These are phyloP conservation scores for Ulvella scutata DNA, from an alignment of 139 green algal genomes.

Conservation along the genomic window DNA sequence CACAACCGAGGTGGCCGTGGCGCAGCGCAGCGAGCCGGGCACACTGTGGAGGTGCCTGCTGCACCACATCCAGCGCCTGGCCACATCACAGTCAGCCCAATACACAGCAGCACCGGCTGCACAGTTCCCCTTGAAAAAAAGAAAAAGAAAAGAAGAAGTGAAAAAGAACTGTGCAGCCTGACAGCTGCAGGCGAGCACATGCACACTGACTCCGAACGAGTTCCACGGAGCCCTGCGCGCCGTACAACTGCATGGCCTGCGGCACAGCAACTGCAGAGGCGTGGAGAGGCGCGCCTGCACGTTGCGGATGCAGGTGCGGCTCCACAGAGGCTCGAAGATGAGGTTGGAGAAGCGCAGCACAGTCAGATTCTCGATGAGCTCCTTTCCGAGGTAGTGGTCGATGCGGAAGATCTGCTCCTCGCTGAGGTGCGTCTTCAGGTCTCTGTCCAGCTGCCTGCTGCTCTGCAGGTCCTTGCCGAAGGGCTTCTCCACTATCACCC, in stretches of 20 bases:
- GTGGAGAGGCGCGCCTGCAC: conserved; percentile 55
- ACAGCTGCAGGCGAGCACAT: not conserved
- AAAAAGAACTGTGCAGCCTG: not conserved
- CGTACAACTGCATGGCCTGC: too few species aligned
- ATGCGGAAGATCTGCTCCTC: conserved; percentile 99
- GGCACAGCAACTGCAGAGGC: not conserved
- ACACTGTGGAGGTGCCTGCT: too few species aligned
- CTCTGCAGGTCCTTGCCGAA: conserved; percentile 82
- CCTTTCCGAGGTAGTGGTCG: conserved; percentile 99
- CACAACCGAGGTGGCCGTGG: too few species aligned
- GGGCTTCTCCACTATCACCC: conserved; percentile 98
- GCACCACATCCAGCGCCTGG: too few species aligned
- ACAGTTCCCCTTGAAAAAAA: too few species aligned
- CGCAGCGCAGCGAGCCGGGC: not conserved
- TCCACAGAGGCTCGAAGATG: conserved; percentile 98
- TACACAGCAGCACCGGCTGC: too few species aligned
- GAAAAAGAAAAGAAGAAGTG: not conserved
- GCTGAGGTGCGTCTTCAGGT: conserved; percentile 58
- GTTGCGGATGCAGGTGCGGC: conserved; percentile 85
- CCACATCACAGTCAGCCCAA: too few species aligned
- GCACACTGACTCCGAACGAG: too few species aligned
- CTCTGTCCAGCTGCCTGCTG: conserved; percentile 49
- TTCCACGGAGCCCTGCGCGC: too few species aligned
- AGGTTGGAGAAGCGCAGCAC: conserved; percentile 95
- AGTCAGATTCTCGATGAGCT: conserved; percentile 97